These are phyloP conservation scores for Tuber umbilicatum DNA, from an alignment of 495 filamentous ascomycete genomes.

Conservation along the genomic window DNA sequence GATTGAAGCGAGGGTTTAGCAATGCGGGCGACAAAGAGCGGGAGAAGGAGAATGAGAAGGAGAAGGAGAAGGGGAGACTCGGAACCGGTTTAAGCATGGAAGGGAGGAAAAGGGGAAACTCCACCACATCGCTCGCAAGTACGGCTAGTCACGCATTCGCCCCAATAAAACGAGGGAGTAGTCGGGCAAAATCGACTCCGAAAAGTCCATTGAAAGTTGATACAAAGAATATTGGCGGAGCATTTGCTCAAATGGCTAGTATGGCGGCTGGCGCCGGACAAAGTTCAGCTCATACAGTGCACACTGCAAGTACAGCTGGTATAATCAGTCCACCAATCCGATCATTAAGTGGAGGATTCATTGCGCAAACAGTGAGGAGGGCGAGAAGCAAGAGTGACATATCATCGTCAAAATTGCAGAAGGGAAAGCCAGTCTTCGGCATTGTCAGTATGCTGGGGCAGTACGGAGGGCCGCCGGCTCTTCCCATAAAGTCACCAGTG, in stretches of 20 bases:
- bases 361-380: constrained; percentile 54
- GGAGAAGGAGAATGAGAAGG: constrained; percentile 21
- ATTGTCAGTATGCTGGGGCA: constrained; percentile 35
- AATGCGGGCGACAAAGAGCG: constrained; percentile 33
- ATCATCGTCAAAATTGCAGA: constrained; percentile 42
- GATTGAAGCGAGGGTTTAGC: constrained; percentile 35
- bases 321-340: constrained; percentile 17
- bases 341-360: constrained; percentile 42
- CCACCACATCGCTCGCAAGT: constrained; percentile 11
- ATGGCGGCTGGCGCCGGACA: constrained; percentile 36
- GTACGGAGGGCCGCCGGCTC: constrained; percentile 27
- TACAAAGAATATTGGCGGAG: constrained; percentile 30
- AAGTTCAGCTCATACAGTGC: constrained; percentile 28
- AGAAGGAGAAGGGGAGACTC: constrained; percentile 1
- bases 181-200: constrained; percentile 15
- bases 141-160: constrained; percentile 10
- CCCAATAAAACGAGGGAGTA: constrained; percentile 18
- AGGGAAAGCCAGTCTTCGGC: constrained; percentile 33
- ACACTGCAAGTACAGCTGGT: constrained; percentile 17
- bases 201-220: constrained; percentile 23
- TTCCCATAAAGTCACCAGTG: constrained; percentile 31
- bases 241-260: constrained; percentile 34
- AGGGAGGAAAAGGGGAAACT: constrained; percentile 24
- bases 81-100: not conserved
- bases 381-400: constrained; percentile 71